phyloP scores from a whole-genome alignment of 208 protist species.

The Leishmania braziliensis region DNA sequence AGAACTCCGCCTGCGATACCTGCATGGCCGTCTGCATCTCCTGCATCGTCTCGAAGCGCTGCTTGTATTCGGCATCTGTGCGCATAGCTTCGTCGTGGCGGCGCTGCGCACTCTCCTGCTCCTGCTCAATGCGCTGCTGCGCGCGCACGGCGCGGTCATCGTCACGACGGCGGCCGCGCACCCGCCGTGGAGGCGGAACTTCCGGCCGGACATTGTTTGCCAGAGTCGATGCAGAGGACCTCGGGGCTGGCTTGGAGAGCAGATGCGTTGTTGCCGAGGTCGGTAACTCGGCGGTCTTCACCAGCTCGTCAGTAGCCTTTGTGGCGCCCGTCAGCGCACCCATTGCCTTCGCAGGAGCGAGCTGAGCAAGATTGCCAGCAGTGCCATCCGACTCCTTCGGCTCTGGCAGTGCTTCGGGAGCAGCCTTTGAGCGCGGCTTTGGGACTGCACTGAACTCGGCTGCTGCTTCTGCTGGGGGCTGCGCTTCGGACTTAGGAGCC shows the following conservation, averaged over 20 bases:
- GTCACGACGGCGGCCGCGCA: conserved; percentile 37
- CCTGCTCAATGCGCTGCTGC: conserved; percentile 44
- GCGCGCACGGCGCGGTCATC: conserved; percentile 31
- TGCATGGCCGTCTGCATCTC: conserved; percentile 64
- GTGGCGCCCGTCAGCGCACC: not conserved
- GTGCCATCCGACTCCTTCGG: conserved; percentile 8
- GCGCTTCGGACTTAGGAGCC: conserved; percentile 1
- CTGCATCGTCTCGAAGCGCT: conserved; percentile 66
- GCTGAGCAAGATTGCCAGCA: conserved; percentile 25
- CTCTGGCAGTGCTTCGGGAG: not conserved
- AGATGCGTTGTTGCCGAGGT: not conserved
- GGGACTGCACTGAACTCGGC: conserved; percentile 14
- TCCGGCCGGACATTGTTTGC: not conserved
- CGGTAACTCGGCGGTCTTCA: not conserved
- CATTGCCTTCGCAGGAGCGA: conserved; percentile 32
- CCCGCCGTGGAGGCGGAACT: conserved; percentile 10
- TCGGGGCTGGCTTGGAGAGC: not conserved
- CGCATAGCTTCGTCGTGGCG: conserved; percentile 69
- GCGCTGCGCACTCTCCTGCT: conserved; percentile 43
- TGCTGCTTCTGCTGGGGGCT: not conserved
- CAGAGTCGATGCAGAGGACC: not conserved
- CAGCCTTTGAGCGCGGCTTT: conserved; percentile 36
- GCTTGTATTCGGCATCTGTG: conserved; percentile 70
- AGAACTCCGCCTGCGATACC: conserved; percentile 45
- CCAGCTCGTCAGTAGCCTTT: not conserved